Conservation (phyloP, 805 yeast genomes). For the Pichia sporocuriosa region DNA sequence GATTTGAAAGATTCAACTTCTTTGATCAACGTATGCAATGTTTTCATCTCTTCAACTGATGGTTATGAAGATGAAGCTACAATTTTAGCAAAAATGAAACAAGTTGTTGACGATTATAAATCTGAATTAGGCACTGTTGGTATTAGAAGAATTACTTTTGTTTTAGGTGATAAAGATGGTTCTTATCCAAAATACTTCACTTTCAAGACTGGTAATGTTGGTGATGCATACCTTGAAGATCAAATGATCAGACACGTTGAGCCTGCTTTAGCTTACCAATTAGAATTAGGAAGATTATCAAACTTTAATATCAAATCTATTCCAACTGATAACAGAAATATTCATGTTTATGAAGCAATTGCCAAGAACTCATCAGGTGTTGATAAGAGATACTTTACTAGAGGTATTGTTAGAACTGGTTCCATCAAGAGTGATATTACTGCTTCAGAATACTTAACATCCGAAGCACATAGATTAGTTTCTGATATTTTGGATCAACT, state of each 20-base stretch:
- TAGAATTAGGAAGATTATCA: slow-evolving; percentile 88
- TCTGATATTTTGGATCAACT: slow-evolving; percentile 91
- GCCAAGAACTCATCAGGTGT: slow-evolving; percentile 84
- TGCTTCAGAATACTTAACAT: slow-evolving; percentile 87
- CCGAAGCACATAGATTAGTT: slow-evolving; percentile 95
- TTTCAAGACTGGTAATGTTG: slow-evolving; percentile 49
- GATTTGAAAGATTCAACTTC: slow-evolving; percentile 29
- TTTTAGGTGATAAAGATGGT: slow-evolving; percentile 77
- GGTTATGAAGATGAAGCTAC: slow-evolving; percentile 69
- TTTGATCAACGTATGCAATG: slow-evolving; percentile 75
- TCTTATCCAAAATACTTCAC: slow-evolving; percentile 93
- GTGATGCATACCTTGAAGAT: slow-evolving; percentile 80
- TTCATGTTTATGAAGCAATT: slow-evolving; percentile 93
- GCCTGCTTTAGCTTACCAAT: slow-evolving; percentile 96
- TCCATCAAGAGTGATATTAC: slow-evolving; percentile 88
- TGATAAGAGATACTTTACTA: slow-evolving; percentile 92
- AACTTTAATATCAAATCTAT: slow-evolving; percentile 94
- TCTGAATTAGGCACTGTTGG: slow-evolving; percentile 65
- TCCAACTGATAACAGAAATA: slow-evolving; percentile 92
- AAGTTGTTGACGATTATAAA: slow-evolving; percentile 58
- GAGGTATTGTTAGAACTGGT: slow-evolving; percentile 97
- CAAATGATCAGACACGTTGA: slow-evolving; percentile 94
- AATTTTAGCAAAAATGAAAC: slow-evolving; percentile 54
- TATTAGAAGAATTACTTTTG: slow-evolving; percentile 89
- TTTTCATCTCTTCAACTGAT: slow-evolving; percentile 66